These are phyloP conservation scores for Phytopythium litorale DNA, from an alignment of 352 stramenopile species.

Conservation along the genomic window DNA sequence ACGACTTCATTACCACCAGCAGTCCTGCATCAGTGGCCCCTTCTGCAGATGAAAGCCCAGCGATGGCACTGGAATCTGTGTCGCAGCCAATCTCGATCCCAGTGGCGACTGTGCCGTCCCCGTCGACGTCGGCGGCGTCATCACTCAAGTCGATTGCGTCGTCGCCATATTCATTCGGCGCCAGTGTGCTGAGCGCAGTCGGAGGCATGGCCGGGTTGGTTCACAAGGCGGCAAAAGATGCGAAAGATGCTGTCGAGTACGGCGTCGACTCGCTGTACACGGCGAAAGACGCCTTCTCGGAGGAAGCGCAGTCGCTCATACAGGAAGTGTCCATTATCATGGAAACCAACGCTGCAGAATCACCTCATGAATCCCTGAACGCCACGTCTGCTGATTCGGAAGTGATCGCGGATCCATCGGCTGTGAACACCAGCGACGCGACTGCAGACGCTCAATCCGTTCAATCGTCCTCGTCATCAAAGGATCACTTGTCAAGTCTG, in stretches of 20 bases:
- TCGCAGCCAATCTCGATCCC: conserved; percentile 10
- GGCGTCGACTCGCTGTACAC: conserved; percentile 72
- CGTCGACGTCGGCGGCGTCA: conserved; percentile 12
- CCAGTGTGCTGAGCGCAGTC: conserved; percentile 59
- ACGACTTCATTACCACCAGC: neutral
- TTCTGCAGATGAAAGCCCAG: neutral
- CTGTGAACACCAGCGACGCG: neutral
- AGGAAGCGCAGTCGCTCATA: conserved; percentile 62
- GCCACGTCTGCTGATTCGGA: neutral
- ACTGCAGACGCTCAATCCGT: neutral
- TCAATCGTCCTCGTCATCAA: neutral
- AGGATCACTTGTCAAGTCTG: neutral
- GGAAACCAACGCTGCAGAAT: conserved; percentile 16
- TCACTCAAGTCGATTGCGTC: conserved; percentile 16
- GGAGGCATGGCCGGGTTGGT: conserved; percentile 67
- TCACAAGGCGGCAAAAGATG: conserved; percentile 67
- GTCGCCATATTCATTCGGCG: conserved; percentile 49
- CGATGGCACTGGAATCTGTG: too few relatives aligned
- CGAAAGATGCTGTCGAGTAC: conserved; percentile 71
- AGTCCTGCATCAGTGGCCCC: neutral
- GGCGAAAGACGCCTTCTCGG: conserved; percentile 56
- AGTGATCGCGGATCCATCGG: too few relatives aligned
- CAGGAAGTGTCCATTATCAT: conserved; percentile 59
- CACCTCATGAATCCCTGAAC: neutral
- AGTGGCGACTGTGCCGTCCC: conserved; percentile 2